Evolutionary conservation across 73 alveolate species (phyloP), one percentile per base, ranked within the genome.

Genomic region (Urostyla sp.): DNA sequence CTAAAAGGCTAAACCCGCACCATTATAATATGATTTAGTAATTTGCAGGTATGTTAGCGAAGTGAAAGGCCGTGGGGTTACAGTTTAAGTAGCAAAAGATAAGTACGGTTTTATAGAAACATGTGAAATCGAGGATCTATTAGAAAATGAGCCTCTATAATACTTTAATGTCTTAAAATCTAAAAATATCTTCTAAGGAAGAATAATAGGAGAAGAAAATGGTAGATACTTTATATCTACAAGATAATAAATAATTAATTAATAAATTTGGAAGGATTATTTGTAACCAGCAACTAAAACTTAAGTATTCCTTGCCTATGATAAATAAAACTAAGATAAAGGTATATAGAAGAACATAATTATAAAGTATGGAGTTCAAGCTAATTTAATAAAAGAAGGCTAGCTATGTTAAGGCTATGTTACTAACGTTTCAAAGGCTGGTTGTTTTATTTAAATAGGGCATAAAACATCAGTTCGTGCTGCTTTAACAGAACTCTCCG

Each of bases 361-460:
- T 26, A 31, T 69, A n/a, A 69, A 69, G 54, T 69, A n/a, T 53
- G 53, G 45, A 3, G 53, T 52, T 20, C 20, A 46, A 46, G 54
- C 49, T 0, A 69, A 34, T 54, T 32, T 69, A 40, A n/a, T n/a
- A 3, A 6, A 69, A 24, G 83, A 69, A 23, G 90, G 90, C 2
- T 72, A 80, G 27, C 53, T 80, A 13, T 43, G 79, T n/a, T 23
- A 50, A 28, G 90, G 90, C 38, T 80, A 80, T 51, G 67, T 80
- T 31, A 59, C 82, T 16, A 43, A 61, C 46, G 46, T 55, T 18
- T 54, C 84, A 20, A 43, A 67, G 59, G 67, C 67, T 21, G 90
- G 90, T 8, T 80, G 90, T 46, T 66, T 85, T 37, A 76, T 76
- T 45, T 38, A 75, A 75, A 38, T 85, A 11, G 80, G 80, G 5